Base-by-base conservation (phyloP, 2,329 filamentous ascomycete species). In the Kalmusia sp. region DNA sequence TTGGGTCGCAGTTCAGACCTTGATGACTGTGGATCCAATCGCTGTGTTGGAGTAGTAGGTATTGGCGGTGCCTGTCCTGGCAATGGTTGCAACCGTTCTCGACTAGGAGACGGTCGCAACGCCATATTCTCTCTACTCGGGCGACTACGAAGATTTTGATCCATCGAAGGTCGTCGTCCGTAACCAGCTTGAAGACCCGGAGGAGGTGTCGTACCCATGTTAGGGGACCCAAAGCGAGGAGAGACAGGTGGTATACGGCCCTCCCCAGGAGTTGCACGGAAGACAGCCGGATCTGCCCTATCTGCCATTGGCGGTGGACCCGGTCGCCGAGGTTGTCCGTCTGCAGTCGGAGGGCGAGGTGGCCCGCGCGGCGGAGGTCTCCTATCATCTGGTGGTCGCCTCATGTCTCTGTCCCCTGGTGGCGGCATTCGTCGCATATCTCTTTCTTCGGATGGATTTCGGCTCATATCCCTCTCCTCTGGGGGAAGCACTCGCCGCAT, bases 21-120 rank as follows among this genome's bases (percentile, higher is more conserved):
- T 1, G 76, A 76, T 11, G 74, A 74, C 44, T 77, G 70, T 3
- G 76, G 74, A 6, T 72, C 77, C 46, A 76, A 58, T 27, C 74
- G 70, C 44, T 73, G 61, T 21, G 75, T 64, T 30, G 65, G 54
- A 24, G 68, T 61, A 9, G 61, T 61, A 43, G 67, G 62, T 11
- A 71, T 58, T 50, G 67, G 62, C 12, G 53, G 62, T 17, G 45
- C 34, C 22, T 52, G 46, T 19, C 52, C 55, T n/a, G 61, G 59
- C 41, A 52, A 52, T 39, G 64, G 60, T n/a, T 61, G 56, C 58
- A 69, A 57, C 33, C 64, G 65, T 44, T 72, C 72, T 48, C 68
- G 61, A 48, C 62, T 66, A 43, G 67, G 68, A 27, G 61, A 59
- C 14, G 65, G 62, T 12, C 69, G 68, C 54, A 69, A 64, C 31